Conservation (phyloP, 2,329 filamentous ascomycete species). For the Exophiala sideris region DNA sequence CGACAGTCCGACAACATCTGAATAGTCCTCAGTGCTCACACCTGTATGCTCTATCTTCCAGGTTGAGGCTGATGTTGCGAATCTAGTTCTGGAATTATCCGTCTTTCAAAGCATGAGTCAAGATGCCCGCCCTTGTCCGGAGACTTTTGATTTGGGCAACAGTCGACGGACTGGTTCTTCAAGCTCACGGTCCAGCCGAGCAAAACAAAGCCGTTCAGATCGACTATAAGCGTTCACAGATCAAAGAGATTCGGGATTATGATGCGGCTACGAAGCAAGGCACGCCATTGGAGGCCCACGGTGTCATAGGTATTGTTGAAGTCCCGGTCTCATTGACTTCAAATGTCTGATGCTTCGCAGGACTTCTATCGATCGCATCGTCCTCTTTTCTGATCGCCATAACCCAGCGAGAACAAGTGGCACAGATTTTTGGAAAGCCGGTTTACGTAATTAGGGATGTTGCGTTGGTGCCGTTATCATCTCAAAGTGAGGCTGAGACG, state of each 20-base stretch:
- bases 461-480: constrained; percentile 81
- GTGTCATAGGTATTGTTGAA: constrained; percentile 54
- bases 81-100: background rate
- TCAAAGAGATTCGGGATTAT: constrained; percentile 42
- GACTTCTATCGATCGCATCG: constrained; percentile 77
- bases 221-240: constrained; percentile 61
- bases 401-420: constrained; percentile 80
- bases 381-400: constrained; percentile 84
- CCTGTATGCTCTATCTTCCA: too few relatives aligned
- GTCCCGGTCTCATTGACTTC: constrained; percentile 9
- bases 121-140: constrained; percentile 73
- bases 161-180: constrained; percentile 77
- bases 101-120: constrained; percentile 7
- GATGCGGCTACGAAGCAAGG: constrained; percentile 33
- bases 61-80: too few relatives aligned
- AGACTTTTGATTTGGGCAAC: constrained; percentile 79
- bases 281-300: constrained; percentile 47
- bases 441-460: constrained; percentile 88
- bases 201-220: constrained; percentile 60
- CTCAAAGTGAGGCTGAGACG: constrained; percentile 67
- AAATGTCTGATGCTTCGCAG: constrained; percentile 46
- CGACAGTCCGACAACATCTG: too few relatives aligned
- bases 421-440: constrained; percentile 75
- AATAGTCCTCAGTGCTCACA: too few relatives aligned
- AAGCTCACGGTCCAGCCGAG: constrained; percentile 58